These are phyloP conservation scores for Metschnikowia amazonensis DNA, from an alignment of 805 yeast species.

Conservation along the genomic window DNA sequence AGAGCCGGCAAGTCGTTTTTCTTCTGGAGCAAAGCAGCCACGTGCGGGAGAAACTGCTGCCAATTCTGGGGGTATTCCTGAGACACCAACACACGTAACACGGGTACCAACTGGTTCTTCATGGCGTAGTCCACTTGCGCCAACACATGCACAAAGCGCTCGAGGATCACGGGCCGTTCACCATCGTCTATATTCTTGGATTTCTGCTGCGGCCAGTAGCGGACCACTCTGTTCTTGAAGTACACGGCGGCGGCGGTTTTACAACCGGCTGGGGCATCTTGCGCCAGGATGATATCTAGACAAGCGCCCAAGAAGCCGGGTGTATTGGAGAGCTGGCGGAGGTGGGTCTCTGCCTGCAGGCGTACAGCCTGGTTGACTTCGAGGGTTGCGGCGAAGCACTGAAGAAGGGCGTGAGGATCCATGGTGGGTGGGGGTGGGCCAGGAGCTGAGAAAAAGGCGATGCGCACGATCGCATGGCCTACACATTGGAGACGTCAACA, in stretches of 20 bases:
- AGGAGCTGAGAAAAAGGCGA: neutral
- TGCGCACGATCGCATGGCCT: neutral
- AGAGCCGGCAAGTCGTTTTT: constrained; percentile 27
- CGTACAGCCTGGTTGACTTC: constrained; percentile 61
- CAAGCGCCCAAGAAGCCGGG: constrained; percentile 83
- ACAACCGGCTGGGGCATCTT: constrained; percentile 39
- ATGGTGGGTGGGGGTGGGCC: constrained; percentile 32
- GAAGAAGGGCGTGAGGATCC: constrained; percentile 66
- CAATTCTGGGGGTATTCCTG: constrained; percentile 36
- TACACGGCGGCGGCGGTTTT: constrained; percentile 76
- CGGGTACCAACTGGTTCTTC: constrained; percentile 39
- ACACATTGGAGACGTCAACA: too few species aligned
- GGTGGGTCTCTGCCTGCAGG: constrained; percentile 63
- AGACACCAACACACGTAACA: constrained; percentile 37
- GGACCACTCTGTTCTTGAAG: constrained; percentile 68
- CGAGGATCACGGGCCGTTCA: constrained; percentile 72
- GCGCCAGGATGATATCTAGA: constrained; percentile 62
- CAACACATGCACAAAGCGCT: constrained; percentile 63
- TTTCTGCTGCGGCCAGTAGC: constrained; percentile 51
- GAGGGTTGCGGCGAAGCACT: constrained; percentile 76
- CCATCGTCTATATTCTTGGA: constrained; percentile 48
- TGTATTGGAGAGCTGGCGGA: constrained; percentile 51
- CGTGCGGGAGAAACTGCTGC: constrained; percentile 31
- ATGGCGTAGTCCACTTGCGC: constrained; percentile 33
- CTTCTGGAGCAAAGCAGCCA: constrained; percentile 32